phyloP scores from a whole-genome alignment of 352 stramenopile species.

The Globisporangium apiculatum region DNA sequence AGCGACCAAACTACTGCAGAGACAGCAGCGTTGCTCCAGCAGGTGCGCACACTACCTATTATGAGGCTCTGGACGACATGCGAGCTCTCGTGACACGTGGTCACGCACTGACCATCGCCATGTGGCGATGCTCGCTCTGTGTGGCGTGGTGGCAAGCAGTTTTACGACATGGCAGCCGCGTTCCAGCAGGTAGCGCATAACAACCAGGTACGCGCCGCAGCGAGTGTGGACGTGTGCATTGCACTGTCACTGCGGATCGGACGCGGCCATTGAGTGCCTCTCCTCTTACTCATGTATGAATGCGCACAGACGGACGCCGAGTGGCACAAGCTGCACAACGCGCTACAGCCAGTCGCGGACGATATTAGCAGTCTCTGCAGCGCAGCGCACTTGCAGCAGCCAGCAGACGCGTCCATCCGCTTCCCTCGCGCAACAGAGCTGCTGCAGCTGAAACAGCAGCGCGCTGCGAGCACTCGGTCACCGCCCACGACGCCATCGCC shows the following conservation, averaged over 20 bases:
- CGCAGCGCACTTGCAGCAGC: background rate
- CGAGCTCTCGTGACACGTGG: background rate
- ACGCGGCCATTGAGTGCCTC: background rate
- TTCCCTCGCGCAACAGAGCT: conserved; percentile 27
- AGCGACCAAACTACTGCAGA: background rate
- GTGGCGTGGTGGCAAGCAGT: background rate
- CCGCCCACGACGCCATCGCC: background rate
- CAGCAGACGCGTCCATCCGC: background rate
- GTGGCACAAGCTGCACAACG: conserved; percentile 16
- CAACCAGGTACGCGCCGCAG: background rate
- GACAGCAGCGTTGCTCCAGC: conserved; percentile 2
- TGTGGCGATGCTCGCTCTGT: background rate
- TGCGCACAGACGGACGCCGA: conserved; percentile 11
- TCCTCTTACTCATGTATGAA: too few species aligned
- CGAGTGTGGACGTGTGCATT: background rate
- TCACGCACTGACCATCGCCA: background rate
- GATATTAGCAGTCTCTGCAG: conserved; percentile 17
- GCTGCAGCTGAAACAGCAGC: conserved; percentile 11
- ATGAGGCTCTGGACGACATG: background rate
- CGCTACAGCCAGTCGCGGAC: conserved; percentile 15
- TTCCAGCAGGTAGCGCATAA: background rate
- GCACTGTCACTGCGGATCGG: background rate
- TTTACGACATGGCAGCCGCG: conserved; percentile 4
- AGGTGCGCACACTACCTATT: conserved; percentile 1
- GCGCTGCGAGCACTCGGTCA: background rate